These are phyloP conservation scores for Ustilago cynodontis DNA, from an alignment of 1,284 basidiomycete genomes.

Conservation along the genomic window DNA sequence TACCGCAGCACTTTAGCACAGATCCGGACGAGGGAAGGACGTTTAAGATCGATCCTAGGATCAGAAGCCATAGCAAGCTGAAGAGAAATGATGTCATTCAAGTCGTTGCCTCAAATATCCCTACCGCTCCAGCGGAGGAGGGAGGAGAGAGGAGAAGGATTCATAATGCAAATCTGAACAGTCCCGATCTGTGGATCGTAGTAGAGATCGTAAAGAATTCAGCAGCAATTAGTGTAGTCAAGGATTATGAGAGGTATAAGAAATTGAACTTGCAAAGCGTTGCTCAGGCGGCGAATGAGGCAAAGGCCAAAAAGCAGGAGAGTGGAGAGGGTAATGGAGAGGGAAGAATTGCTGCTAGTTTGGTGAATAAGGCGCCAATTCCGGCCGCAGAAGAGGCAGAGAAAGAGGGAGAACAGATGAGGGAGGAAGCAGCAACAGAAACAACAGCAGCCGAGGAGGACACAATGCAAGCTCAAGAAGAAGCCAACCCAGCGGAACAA, in stretches of 20 bases:
- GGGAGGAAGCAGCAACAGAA: background rate
- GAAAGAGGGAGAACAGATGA: background rate
- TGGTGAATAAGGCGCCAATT: slow-evolving; percentile 9
- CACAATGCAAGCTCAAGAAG: background rate
- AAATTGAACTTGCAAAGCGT: slow-evolving; percentile 59
- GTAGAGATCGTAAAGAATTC: slow-evolving; percentile 61
- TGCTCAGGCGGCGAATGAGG: slow-evolving; percentile 35
- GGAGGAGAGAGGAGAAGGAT: slow-evolving; percentile 17
- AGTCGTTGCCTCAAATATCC: slow-evolving; percentile 50
- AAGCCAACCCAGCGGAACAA: background rate
- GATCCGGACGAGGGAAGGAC: slow-evolving; percentile 16
- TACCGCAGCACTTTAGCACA: slow-evolving; percentile 37
- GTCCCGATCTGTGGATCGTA: slow-evolving; percentile 57
- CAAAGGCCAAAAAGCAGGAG: slow-evolving; percentile 11
- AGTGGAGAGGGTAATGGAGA: background rate
- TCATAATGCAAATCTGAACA: slow-evolving; percentile 54
- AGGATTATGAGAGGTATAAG: slow-evolving; percentile 50
- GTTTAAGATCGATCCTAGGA: slow-evolving; percentile 64
- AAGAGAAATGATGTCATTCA: slow-evolving; percentile 57
- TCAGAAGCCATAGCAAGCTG: slow-evolving; percentile 55
- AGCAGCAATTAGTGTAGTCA: slow-evolving; percentile 54
- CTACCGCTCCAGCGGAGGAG: slow-evolving; percentile 21
- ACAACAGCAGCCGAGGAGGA: background rate
- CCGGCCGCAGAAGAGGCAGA: background rate
- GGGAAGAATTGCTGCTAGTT: slow-evolving; percentile 26